phyloP scores from a whole-genome alignment of 495 filamentous ascomycete species.

The Talaromyces thailandensis region DNA sequence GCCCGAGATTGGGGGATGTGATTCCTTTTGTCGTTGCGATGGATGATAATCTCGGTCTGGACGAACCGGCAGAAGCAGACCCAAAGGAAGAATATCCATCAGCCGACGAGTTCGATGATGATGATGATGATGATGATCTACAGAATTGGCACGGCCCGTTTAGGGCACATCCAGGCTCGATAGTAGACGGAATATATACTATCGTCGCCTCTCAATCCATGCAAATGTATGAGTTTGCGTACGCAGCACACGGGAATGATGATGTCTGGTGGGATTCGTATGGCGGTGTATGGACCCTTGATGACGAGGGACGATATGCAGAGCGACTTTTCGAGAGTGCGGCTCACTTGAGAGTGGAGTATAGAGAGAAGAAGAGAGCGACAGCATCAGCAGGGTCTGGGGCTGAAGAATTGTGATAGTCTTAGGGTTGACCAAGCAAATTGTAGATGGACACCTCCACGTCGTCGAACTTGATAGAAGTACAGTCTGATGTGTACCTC shows the following conservation, averaged over 20 bases:
- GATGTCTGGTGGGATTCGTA: conserved; percentile 3
- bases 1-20: neutral
- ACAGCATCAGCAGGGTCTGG: neutral
- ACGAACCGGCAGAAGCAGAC: neutral
- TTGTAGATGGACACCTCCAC: too few species aligned
- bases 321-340: neutral
- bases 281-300: neutral
- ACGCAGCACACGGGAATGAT: neutral
- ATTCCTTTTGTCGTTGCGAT: conserved; percentile 4
- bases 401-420: neutral
- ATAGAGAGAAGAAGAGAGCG: conserved; percentile 1
- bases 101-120: neutral
- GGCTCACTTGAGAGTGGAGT: neutral
- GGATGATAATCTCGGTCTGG: neutral
- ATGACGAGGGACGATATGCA: neutral
- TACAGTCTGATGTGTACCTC: too few species aligned
- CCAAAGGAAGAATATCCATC: neutral
- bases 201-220: neutral
- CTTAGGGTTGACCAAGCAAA: too few species aligned
- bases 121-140: neutral
- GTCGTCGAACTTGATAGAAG: too few species aligned
- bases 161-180: neutral
- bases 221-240: conserved; percentile 6
- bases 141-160: neutral
- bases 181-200: conserved; percentile 4